Conservation (phyloP, 2,329 filamentous ascomycete genomes). For the Keithomyces neogunnii region DNA sequence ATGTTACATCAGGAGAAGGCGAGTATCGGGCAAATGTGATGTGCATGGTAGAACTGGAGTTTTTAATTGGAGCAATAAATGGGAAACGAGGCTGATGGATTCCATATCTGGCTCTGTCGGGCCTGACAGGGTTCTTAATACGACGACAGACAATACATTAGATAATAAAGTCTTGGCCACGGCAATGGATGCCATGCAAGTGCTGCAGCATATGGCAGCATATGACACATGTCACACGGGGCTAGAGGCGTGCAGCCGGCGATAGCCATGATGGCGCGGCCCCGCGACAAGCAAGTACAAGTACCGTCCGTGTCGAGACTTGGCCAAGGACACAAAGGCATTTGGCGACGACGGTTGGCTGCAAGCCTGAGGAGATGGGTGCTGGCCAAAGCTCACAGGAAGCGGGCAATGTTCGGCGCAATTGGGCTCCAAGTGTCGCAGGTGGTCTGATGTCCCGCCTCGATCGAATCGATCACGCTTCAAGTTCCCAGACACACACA, state of each 20-base stretch:
- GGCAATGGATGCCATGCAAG: no score
- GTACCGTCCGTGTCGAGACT: no score
- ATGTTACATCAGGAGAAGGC: neutral
- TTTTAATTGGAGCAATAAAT: constrained; percentile 1
- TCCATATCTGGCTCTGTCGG: neutral
- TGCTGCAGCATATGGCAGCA: no score
- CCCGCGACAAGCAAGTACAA: no score
- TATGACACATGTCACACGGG: no score
- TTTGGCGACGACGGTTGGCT: neutral
- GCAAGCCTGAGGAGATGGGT: neutral
- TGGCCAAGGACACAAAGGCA: no score
- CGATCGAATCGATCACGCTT: neutral
- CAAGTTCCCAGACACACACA: no score
- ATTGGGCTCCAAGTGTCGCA: neutral
- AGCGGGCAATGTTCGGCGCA: constrained; percentile 1
- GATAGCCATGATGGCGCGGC: no score
- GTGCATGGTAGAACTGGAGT: constrained; percentile 1
- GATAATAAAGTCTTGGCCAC: no score
- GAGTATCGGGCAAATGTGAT: neutral
- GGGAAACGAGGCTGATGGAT: constrained; percentile 1
- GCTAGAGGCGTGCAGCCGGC: no score
- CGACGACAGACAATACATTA: neutral
- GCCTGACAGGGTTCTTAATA: neutral
- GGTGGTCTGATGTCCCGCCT: constrained; percentile 1
- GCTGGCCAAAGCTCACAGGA: neutral